Base-by-base conservation (phyloP, 352 stramenopile genomes). In the Pythium aristosporum region DNA sequence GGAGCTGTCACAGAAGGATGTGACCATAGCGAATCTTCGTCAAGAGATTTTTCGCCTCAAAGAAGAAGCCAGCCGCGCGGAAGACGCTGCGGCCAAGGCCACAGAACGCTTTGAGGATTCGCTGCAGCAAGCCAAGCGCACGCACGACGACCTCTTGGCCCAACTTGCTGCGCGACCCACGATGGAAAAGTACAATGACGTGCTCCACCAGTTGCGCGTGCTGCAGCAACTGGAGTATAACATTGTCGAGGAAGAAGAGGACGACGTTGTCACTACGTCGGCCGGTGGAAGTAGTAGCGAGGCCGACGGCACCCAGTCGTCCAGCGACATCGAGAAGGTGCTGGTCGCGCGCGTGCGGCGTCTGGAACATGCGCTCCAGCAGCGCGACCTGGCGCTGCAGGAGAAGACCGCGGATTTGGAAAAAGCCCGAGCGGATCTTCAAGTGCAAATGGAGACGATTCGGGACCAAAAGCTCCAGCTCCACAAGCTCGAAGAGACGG, bases 191-290 rank as follows among this genome's bases (percentile, higher is more conserved):
- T 86, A 94, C 36, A 85, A 97, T 18, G 89, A 93, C 8, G 87
- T 98, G 67, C 79, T 90, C 20, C 80, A 88, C 34, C 88, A 98
- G 58, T 64, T 98, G 8, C 84, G 82, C n/a, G 85, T 98, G 44
- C 65, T 98, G 41, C 94, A 98, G 70, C 85, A 96, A 49, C 72
- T 98, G 10, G 94, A 98, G 57, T 90, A 91, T 65, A 92, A 92
- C 53, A 83, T 91, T 57, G 73, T 92, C 13, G 82, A 89, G 42
- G 81, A 91, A 2, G 80, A 90, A 6, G 76, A 71, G 21, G 50
- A 55, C 6, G 8, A 8, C n/a, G 52, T 20, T 9, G 39, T 55
- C 8, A 42, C 11, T 16, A 56, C 34, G 15, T 60, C 36, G 7
- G 57, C 64, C n/a, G 68, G 68, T 21, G 68, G 68, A 36, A 75